A percentile compares a stretch with the other conserved stretches of the same genome.
Evolutionary conservation across 2,329 filamentous ascomycete genomes (phyloP).

Genomic region (Grosmannia penicillata): DNA sequence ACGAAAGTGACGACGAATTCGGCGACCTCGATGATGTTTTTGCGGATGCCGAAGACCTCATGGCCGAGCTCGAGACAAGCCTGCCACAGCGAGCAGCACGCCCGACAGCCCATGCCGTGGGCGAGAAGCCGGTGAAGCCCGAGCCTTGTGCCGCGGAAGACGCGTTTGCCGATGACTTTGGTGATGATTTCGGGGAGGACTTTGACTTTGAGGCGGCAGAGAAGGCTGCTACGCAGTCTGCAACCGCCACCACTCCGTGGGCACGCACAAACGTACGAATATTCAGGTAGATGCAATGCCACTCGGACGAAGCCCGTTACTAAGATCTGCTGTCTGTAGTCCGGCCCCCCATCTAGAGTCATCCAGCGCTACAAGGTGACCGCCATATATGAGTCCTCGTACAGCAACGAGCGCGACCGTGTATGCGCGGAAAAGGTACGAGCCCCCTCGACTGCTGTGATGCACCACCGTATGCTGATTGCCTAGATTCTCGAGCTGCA

Average conservation of each 20-base stretch:
- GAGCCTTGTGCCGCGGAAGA: too few species aligned
- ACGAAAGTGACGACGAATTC: slow-evolving; percentile 41
- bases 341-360: slow-evolving; percentile 49
- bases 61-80: slow-evolving; percentile 19
- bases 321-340: too few species aligned
- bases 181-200: slow-evolving; percentile 60
- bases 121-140: too few species aligned
- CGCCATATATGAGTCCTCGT: slow-evolving; percentile 55
- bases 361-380: slow-evolving; percentile 82
- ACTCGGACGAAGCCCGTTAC: too few species aligned
- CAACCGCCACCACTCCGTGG: too few species aligned
- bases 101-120: slow-evolving; percentile 5
- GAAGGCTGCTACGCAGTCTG: slow-evolving; percentile 58
- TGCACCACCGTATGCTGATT: neutral
- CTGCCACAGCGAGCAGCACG: slow-evolving; percentile 6
- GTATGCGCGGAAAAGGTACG: slow-evolving; percentile 57
- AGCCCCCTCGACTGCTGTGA: too few species aligned
- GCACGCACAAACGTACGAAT: slow-evolving; percentile 37
- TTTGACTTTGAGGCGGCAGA: slow-evolving; percentile 68
- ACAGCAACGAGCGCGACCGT: slow-evolving; percentile 46
- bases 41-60: slow-evolving; percentile 28
- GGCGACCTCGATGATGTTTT: slow-evolving; percentile 43
- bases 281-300: neutral
- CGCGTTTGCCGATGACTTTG: slow-evolving; percentile 59
- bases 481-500: slow-evolving; percentile 64